These are phyloP conservation scores for Piloderma croceum DNA, from an alignment of 768 basidiomycete species.

Conservation along the genomic window DNA sequence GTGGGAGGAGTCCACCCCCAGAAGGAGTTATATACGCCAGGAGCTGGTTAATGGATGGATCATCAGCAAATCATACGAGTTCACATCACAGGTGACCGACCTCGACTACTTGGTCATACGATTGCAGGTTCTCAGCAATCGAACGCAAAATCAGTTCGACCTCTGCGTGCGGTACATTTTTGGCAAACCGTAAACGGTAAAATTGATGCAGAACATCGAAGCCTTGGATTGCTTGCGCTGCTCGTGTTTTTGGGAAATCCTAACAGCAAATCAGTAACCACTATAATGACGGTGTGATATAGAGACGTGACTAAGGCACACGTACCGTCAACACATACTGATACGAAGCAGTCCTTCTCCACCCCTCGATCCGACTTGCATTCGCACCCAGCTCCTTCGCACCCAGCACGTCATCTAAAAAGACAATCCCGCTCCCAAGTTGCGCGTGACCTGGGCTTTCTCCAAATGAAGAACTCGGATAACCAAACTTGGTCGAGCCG, in stretches of 20 bases:
- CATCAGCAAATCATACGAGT: slow-evolving; percentile 2
- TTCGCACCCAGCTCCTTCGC: slow-evolving; percentile 70
- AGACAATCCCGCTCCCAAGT: slow-evolving; percentile 79
- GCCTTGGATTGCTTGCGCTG: slow-evolving; percentile 58
- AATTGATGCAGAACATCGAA: slow-evolving; percentile 88
- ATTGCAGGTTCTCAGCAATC: slow-evolving; percentile 63
- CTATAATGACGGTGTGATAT: too few species aligned
- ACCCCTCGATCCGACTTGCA: slow-evolving; percentile 85
- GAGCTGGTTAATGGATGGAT: slow-evolving; percentile 46
- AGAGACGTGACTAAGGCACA: background rate
- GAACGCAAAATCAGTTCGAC: slow-evolving; percentile 68
- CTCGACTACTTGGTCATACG: slow-evolving; percentile 88
- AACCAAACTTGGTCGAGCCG: slow-evolving; percentile 74
- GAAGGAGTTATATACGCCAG: slow-evolving; percentile 71
- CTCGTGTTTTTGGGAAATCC: slow-evolving; percentile 61
- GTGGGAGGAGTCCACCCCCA: slow-evolving; percentile 74
- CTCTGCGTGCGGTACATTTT: slow-evolving; percentile 68
- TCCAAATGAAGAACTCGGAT: slow-evolving; percentile 50
- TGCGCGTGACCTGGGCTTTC: slow-evolving; percentile 38
- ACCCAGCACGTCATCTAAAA: slow-evolving; percentile 63
- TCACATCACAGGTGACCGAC: slow-evolving; percentile 35
- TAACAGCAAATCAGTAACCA: slow-evolving; percentile 22
- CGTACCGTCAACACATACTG: slow-evolving; percentile 61
- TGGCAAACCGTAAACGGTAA: slow-evolving; percentile 69
- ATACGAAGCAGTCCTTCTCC: slow-evolving; percentile 82